phyloP scores from a whole-genome alignment of 2,329 filamentous ascomycete species.

The Pseudogymnoascus verrucosus region DNA sequence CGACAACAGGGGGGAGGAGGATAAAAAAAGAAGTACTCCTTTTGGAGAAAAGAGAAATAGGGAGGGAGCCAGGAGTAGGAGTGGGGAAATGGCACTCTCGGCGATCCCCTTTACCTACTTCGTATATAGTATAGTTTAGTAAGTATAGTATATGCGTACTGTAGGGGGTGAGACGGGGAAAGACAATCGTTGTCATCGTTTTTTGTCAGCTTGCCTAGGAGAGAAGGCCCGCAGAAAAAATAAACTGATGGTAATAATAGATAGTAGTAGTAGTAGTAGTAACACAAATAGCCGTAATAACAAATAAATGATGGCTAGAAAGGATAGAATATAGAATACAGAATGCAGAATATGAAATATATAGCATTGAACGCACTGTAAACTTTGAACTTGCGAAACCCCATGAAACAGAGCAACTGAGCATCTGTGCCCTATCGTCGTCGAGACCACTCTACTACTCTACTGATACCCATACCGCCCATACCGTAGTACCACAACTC shows the following conservation, averaged over 20 bases:
- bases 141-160: neutral
- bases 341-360: neutral
- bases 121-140: neutral
- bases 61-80: neutral
- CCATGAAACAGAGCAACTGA: neutral
- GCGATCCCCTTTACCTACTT: constrained; percentile 2
- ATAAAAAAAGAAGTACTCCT: neutral
- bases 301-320: neutral
- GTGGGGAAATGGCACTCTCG: neutral
- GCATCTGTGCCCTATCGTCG: constrained; percentile 2
- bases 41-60: neutral
- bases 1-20: neutral
- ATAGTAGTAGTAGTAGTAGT: neutral
- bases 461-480: no score
- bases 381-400: neutral
- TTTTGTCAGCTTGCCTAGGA: neutral
- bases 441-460: no score
- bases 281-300: neutral
- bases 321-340: no score
- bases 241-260: neutral
- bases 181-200: neutral
- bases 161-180: neutral
- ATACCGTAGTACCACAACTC: neutral
- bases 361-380: neutral
- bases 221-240: neutral